Base-by-base conservation (phyloP, 139 green algal species). In the Chlorella sp. region DNA sequence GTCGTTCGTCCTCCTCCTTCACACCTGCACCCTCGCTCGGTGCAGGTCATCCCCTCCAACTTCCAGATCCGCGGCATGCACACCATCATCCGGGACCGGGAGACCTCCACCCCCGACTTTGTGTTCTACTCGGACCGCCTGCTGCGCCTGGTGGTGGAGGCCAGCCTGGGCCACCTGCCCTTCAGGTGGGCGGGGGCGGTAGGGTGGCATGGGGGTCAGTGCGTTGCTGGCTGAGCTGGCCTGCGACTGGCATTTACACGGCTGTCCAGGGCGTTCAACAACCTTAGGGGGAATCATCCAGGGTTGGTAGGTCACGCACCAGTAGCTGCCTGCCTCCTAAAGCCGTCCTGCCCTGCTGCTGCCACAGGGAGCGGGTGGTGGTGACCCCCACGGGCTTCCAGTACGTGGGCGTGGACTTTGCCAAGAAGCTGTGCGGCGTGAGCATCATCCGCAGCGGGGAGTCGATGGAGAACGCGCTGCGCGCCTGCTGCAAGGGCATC, bases 331-430 rank as follows among this genome's bases (percentile, higher is more conserved):
- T 14, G 28, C 65, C 65, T 26, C 67, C 36, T 17, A 32, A 11
- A 13, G 0, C 22, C 40, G 8, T 54, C 38, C 16, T 38, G 41
- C 17, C 70, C 22, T 30, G 7, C 70, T 8, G 2, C 36, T 40
- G 82, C 86, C 40, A 56, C 76, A 82, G 68, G 70, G 95, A 99
- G 87, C 92, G 93, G 83, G 90, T 86, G 41, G 96, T 99, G 28
- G 87, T 87, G 54, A 99, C 97, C 2, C 97, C 97, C 34, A 98
- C 95, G 24, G 94, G 93, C 13, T 77, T 92, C 73, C 87, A 89
- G 67, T 99, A 99, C 77, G 92, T 97, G 60, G 97, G 97, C 32
- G 96, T 99, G 2, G 94, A 99, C 81, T 99, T 99, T 94, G 94
- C 93, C 26, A 94, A 95, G 62, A 95, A 93, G 70, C 89, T 99